These are phyloP conservation scores for Penicillium sp. DNA, from an alignment of 2,329 filamentous ascomycete genomes.

Conservation along the genomic window DNA sequence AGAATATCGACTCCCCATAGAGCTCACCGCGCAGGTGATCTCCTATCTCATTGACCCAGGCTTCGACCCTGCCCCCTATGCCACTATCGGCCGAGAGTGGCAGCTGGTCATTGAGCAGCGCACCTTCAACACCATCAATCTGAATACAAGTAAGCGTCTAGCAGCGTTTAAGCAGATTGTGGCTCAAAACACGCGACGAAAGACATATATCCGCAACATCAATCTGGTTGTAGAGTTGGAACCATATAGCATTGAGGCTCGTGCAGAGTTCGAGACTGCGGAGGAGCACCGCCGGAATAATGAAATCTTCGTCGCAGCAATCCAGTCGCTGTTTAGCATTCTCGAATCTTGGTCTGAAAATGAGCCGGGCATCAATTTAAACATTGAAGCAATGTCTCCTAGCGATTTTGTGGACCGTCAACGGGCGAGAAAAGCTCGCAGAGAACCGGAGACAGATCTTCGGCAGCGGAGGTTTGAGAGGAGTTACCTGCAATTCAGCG, in stretches of 20 bases:
- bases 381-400: background rate
- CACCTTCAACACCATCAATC: background rate
- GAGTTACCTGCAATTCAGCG: background rate
- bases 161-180: background rate
- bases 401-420: background rate
- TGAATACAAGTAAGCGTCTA: background rate
- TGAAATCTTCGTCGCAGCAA: background rate
- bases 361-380: background rate
- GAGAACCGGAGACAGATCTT: background rate
- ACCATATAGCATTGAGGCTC: background rate
- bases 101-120: background rate
- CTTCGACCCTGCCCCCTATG: background rate
- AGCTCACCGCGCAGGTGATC: background rate
- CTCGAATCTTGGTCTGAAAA: background rate
- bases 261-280: background rate
- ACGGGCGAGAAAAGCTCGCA: background rate
- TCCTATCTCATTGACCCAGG: background rate
- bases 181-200: background rate
- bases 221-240: background rate
- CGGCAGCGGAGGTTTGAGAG: background rate
- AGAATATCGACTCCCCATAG: background rate
- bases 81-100: background rate
- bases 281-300: background rate
- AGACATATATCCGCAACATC: background rate
- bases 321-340: background rate